These are phyloP conservation scores for Tuctoria greenei DNA, from an alignment of 176 grass and related monocot genomes.

Conservation along the genomic window DNA sequence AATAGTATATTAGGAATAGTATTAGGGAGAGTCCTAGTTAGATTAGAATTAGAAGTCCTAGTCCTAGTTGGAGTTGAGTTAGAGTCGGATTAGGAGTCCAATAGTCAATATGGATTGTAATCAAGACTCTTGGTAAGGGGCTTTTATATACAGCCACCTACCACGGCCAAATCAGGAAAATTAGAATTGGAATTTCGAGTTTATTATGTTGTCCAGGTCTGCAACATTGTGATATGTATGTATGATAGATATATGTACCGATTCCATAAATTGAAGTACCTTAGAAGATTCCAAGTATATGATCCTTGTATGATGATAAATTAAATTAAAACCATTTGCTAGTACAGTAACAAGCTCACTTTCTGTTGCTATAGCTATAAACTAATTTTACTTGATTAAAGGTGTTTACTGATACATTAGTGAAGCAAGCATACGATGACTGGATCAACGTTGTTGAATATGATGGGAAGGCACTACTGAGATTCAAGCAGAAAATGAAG, in stretches of 20 bases:
- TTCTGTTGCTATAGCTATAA: not conserved
- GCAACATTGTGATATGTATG: not conserved
- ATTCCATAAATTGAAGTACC: not conserved
- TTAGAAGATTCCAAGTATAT: not conserved
- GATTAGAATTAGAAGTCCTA: no score
- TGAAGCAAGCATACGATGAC: conserved; percentile 81
- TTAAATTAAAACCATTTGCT: conserved; percentile 19
- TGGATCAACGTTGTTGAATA: conserved; percentile 83
- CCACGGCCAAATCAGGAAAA: no score
- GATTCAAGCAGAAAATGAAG: conserved; percentile 80
- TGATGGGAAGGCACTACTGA: conserved; percentile 72
- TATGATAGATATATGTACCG: not conserved
- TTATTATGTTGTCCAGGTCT: no score
- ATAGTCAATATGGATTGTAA: no score
- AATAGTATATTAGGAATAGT: no score
- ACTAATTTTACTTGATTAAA: conserved; percentile 32
- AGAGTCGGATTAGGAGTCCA: no score
- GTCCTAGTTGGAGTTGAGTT: no score
- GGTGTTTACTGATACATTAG: conserved; percentile 64
- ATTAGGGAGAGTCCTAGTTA: no score
- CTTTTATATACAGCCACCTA: no score
- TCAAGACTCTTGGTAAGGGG: no score
- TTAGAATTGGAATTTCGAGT: no score
- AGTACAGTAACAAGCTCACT: conserved; percentile 1
- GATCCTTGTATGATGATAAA: not conserved